phyloP scores from a whole-genome alignment of 345 rosid genomes.

The Populus nigra region DNA sequence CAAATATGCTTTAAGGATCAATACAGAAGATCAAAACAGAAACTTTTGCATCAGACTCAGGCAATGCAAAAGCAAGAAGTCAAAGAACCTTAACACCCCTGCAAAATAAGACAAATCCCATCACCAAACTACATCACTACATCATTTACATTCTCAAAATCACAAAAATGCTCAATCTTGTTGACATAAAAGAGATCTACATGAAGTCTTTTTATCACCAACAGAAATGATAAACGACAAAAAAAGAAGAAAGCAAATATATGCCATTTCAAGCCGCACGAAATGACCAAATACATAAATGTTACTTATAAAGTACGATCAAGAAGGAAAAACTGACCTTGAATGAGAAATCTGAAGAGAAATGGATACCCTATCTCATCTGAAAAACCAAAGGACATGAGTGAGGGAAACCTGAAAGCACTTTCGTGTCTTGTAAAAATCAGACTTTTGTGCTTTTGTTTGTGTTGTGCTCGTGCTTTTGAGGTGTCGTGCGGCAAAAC shows the following conservation, averaged over 20 bases:
- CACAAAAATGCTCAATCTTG: not conserved
- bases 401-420: not conserved
- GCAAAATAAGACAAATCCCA: not conserved
- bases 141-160: not conserved
- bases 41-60: not conserved
- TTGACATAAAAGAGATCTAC: not conserved
- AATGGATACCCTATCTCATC: not conserved
- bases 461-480: not conserved
- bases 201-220: not conserved
- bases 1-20: not conserved
- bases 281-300: not conserved
- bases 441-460: not conserved
- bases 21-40: not conserved
- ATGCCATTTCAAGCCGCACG: not conserved
- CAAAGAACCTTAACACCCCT: constrained; percentile 6
- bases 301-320: not conserved
- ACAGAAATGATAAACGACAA: not conserved
- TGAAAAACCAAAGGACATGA: constrained; percentile 2
- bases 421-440: not conserved
- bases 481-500: not conserved
- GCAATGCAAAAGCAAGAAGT: not conserved
- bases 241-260: not conserved
- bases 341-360: not conserved
- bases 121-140: not conserved
- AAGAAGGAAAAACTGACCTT: constrained; percentile 1